These are phyloP conservation scores for Coleophoma crateriformis DNA, from an alignment of 2,329 filamentous ascomycete genomes.

Conservation along the genomic window DNA sequence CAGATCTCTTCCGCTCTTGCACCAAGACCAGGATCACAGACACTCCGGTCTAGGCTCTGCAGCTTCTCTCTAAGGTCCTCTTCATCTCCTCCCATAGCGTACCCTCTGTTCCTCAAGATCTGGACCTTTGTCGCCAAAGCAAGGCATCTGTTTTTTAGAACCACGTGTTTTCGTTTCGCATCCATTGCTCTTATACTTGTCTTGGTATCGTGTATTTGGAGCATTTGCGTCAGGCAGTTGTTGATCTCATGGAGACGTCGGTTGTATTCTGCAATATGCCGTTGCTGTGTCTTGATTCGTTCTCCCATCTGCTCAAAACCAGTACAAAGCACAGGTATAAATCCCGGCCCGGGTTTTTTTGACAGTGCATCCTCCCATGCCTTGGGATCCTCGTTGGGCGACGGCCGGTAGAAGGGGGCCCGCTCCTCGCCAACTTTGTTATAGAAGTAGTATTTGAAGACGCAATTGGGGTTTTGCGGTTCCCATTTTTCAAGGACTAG, in stretches of 20 bases:
- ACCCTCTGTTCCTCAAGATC: slow-evolving; percentile 74
- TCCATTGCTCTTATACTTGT: slow-evolving; percentile 70
- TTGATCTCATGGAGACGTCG: slow-evolving; percentile 75
- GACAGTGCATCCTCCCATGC: slow-evolving; percentile 82
- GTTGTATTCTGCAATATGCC: slow-evolving; percentile 65
- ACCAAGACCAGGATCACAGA: slow-evolving; percentile 69
- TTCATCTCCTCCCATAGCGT: slow-evolving; percentile 73
- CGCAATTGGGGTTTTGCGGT: slow-evolving; percentile 59
- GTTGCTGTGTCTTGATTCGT: slow-evolving; percentile 67
- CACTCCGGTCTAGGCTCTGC: slow-evolving; percentile 59
- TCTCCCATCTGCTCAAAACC: slow-evolving; percentile 69
- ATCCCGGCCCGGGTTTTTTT: slow-evolving; percentile 70
- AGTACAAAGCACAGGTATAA: slow-evolving; percentile 69
- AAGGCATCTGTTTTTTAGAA: slow-evolving; percentile 67
- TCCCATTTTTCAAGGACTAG: slow-evolving; percentile 71
- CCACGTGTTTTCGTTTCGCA: slow-evolving; percentile 65
- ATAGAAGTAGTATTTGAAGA: slow-evolving; percentile 82
- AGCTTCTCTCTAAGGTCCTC: slow-evolving; percentile 73
- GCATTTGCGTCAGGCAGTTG: slow-evolving; percentile 62
- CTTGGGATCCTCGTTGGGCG: slow-evolving; percentile 63
- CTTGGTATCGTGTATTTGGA: slow-evolving; percentile 71
- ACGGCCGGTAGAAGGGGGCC: slow-evolving; percentile 72
- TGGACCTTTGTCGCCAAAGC: slow-evolving; percentile 75
- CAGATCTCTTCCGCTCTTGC: slow-evolving; percentile 80
- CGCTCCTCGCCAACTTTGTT: slow-evolving; percentile 72